These are phyloP conservation scores for Starmerella tilneyi DNA, from an alignment of 805 yeast genomes.

Conservation along the genomic window DNA sequence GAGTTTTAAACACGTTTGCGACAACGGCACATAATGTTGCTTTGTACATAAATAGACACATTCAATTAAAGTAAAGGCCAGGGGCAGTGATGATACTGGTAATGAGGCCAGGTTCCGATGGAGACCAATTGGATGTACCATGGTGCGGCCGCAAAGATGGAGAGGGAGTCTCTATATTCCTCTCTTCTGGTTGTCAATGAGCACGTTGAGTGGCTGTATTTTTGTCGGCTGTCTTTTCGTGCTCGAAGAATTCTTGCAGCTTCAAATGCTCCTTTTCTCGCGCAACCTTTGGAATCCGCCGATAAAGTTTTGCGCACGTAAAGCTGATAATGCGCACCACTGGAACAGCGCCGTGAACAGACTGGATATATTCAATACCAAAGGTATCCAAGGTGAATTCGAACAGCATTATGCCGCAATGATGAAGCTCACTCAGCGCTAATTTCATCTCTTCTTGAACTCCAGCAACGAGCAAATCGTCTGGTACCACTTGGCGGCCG, in stretches of 20 bases:
- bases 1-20: too few relatives aligned
- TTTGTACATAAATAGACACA: too few relatives aligned
- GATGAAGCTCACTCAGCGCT: constrained; percentile 21
- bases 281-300: constrained; percentile 21
- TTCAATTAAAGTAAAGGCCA: too few relatives aligned
- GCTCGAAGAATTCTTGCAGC: neutral
- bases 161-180: too few relatives aligned
- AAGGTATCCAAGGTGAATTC: constrained; percentile 20
- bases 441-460: constrained; percentile 15
- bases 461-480: constrained; percentile 15
- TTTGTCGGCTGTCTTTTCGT: too few relatives aligned
- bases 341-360: neutral
- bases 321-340: constrained; percentile 21
- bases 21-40: too few relatives aligned
- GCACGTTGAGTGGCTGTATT: too few relatives aligned
- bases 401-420: constrained; percentile 19
- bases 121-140: too few relatives aligned
- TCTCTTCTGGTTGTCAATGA: too few relatives aligned
- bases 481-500: constrained; percentile 19
- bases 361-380: constrained; percentile 17
- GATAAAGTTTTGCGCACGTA: constrained; percentile 20
- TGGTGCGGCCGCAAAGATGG: too few relatives aligned
- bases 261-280: constrained; percentile 18
- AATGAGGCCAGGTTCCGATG: too few relatives aligned
- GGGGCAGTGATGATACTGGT: too few relatives aligned